Evolutionary conservation across 2,329 filamentous ascomycete species (phyloP).

Genomic region (Blumeria hordei): DNA sequence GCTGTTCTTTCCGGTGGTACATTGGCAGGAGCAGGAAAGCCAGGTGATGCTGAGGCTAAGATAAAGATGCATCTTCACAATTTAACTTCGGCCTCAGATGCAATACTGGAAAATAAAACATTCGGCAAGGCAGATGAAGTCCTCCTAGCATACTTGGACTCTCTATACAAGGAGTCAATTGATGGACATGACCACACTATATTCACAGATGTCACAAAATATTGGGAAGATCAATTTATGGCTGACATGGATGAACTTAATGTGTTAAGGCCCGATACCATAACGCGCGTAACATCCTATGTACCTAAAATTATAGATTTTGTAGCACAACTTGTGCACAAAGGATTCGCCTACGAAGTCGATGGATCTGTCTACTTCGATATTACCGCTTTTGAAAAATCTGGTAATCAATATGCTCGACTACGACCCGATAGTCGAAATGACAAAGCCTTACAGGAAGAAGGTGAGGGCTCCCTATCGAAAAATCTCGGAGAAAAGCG

Average conservation of each 20-base stretch:
- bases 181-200: slow-evolving; percentile 42
- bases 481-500: slow-evolving; percentile 42
- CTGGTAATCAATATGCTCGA: slow-evolving; percentile 65
- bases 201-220: slow-evolving; percentile 65
- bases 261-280: slow-evolving; percentile 53
- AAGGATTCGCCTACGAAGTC: slow-evolving; percentile 61
- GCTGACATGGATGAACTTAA: slow-evolving; percentile 75
- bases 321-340: slow-evolving; percentile 38
- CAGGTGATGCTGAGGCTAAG: slow-evolving; percentile 39
- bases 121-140: slow-evolving; percentile 38
- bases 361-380: slow-evolving; percentile 91
- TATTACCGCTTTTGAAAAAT: slow-evolving; percentile 61
- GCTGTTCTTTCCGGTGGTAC: slow-evolving; percentile 29
- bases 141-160: slow-evolving; percentile 63
- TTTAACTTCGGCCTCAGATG: slow-evolving; percentile 19
- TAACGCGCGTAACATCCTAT: slow-evolving; percentile 84
- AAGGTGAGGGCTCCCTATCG: slow-evolving; percentile 67
- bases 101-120: slow-evolving; percentile 24
- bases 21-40: slow-evolving; percentile 28
- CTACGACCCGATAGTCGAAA: slow-evolving; percentile 68
- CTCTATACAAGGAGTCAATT: slow-evolving; percentile 34
- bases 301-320: slow-evolving; percentile 69
- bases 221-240: slow-evolving; percentile 71
- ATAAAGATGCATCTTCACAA: slow-evolving; percentile 45
- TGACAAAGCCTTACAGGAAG: slow-evolving; percentile 60